These are phyloP conservation scores for Penicillium digitatum DNA, from an alignment of 2,329 filamentous ascomycete species.

Conservation along the genomic window DNA sequence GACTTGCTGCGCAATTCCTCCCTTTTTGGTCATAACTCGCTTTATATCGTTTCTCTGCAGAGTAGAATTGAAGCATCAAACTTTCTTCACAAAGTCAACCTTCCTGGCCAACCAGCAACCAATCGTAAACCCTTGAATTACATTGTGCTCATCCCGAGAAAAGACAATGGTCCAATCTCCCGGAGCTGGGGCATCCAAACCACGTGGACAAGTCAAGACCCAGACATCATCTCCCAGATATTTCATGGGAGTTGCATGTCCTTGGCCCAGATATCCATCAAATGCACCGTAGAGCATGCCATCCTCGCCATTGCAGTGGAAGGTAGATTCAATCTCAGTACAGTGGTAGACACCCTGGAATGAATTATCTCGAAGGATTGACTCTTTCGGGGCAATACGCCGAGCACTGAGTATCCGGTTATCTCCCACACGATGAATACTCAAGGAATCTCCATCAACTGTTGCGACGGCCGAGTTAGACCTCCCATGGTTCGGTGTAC, in stretches of 20 bases:
- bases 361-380: slow-evolving; percentile 3
- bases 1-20: no score
- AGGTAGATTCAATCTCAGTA: slow-evolving; percentile 37
- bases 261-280: slow-evolving; percentile 42
- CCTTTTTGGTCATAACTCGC: no score
- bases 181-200: slow-evolving; percentile 42
- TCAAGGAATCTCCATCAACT: slow-evolving; percentile 31
- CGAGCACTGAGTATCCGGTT: slow-evolving; percentile 27
- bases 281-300: slow-evolving; percentile 44
- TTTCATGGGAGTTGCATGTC: slow-evolving; percentile 38
- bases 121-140: slow-evolving; percentile 29
- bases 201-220: slow-evolving; percentile 38
- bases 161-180: slow-evolving; percentile 46
- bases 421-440: slow-evolving; percentile 27
- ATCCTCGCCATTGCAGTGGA: slow-evolving; percentile 35
- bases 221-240: slow-evolving; percentile 42
- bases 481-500: slow-evolving; percentile 11
- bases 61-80: not conserved
- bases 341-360: slow-evolving; percentile 35
- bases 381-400: slow-evolving; percentile 17
- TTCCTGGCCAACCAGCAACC: slow-evolving; percentile 43
- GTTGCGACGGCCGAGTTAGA: slow-evolving; percentile 24
- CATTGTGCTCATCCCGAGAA: slow-evolving; percentile 22
- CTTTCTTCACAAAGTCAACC: slow-evolving; percentile 16
- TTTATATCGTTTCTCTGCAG: no score